phyloP scores from a whole-genome alignment of 306 rosid species.

The Vigna angularis region DNA sequence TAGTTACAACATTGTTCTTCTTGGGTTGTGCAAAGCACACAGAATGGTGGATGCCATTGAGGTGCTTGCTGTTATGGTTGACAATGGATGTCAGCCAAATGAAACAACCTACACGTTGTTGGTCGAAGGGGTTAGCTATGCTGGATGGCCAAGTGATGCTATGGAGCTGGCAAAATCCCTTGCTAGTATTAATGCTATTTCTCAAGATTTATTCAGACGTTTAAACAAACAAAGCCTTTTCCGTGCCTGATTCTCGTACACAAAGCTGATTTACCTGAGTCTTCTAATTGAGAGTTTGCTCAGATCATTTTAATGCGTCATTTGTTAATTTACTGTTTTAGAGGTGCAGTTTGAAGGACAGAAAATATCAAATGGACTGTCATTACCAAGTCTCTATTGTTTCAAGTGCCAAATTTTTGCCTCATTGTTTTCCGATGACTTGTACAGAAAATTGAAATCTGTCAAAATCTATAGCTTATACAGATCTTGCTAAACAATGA shows the following conservation, averaged over 20 bases:
- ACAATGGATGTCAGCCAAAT: constrained; percentile 69
- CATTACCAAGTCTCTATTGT: background rate
- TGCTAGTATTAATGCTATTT: constrained; percentile 56
- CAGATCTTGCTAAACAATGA: no score
- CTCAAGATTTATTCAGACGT: constrained; percentile 64
- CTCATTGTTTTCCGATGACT: background rate
- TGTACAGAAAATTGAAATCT: background rate
- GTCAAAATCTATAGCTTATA: background rate
- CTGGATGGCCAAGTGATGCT: constrained; percentile 80
- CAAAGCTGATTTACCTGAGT: constrained; percentile 11
- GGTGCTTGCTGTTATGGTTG: constrained; percentile 69
- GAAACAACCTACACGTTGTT: constrained; percentile 72
- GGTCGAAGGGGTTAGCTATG: constrained; percentile 80
- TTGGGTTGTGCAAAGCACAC: constrained; percentile 77
- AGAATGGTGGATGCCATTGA: constrained; percentile 72
- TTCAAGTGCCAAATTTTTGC: background rate
- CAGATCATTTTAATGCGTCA: background rate
- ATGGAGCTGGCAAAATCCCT: constrained; percentile 77
- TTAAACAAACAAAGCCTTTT: constrained; percentile 67
- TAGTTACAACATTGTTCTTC: constrained; percentile 77
- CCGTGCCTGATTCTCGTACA: constrained; percentile 57
- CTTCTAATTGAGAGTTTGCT: constrained; percentile 32
- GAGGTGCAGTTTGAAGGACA: background rate
- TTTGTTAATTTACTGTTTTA: constrained; percentile 22
- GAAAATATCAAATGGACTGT: background rate